Base-by-base conservation (phyloP, 495 filamentous ascomycete genomes). In the Aspergillus kassunensis region DNA sequence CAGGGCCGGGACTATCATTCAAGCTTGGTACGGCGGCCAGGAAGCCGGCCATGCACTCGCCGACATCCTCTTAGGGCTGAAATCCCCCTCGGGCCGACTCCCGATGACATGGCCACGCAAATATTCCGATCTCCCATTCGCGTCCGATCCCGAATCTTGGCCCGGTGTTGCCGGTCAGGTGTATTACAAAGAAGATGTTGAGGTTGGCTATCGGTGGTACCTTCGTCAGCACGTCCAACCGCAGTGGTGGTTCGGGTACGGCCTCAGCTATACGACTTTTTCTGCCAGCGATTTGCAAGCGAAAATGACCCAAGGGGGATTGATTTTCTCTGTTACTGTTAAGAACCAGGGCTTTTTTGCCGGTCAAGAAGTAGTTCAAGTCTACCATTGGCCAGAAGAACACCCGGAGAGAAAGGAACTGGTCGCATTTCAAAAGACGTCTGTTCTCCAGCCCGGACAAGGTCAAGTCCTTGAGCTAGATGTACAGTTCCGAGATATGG, bases 181-280 rank as follows among this genome's bases (percentile, higher is more conserved):
- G 9, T 61, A 81, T 6, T 95, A 89, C 66, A 72, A 72, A 23
- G 90, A 93, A 60, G 89, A 88, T 16, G 73, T 84, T 16, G 89
- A 89, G 68, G 88, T 92, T 61, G 90, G 93, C 63, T 95, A 95
- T 63, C 83, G 90, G 36, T 70, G 83, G 51, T 84, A 93, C 35
- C 90, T 93, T 69, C 80, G 80, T 58, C 69, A 70, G 6, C 67
- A 79, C 21, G 69, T 84, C 43, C 29, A 44, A 6, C 62, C 65
- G 15, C 34, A 76, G 81, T 51, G 93, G 84, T 66, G 85, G 62
- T 93, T 93, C 59, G 89, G 90, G 3, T 88, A 80, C 64, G 90
- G 89, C 20, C 68, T 93, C 39, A 83, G 77, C 45, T 92, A 91
- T 68, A 89, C 44, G 7, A 27, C 24, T 9, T 27, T 27, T 27